Conservation (phyloP, 257 asterid species). For the Rauvolfia tetraphylla region DNA sequence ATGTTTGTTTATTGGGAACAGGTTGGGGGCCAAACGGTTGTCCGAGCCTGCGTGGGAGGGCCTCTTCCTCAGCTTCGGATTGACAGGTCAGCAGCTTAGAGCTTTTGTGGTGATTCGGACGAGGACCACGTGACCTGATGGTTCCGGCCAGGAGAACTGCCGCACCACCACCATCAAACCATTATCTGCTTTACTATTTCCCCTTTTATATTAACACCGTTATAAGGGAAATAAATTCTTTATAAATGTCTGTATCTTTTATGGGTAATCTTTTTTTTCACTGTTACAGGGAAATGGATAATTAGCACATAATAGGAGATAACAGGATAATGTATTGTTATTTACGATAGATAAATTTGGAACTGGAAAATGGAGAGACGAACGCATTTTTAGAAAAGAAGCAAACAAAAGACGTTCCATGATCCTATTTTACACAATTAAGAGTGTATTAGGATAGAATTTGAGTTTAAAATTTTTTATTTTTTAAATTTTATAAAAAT, state of each 20-base stretch:
- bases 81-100: conserved; percentile 29
- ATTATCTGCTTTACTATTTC: background rate
- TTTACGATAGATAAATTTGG: no score
- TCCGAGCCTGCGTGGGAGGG: conserved; percentile 61
- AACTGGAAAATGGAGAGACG: no score
- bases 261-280: no score
- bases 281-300: no score
- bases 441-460: no score
- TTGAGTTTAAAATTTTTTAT: no score
- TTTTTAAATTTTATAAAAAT: no score
- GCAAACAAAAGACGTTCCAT: no score
- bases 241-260: background rate
- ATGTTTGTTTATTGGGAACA: conserved; percentile 28
- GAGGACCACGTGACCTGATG: conserved; percentile 53
- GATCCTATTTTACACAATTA: no score
- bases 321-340: no score
- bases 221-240: background rate
- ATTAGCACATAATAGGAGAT: no score
- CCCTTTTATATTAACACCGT: background rate
- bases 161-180: background rate
- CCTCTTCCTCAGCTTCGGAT: conserved; percentile 32
- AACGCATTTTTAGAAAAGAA: no score
- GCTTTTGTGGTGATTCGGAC: conserved; percentile 24
- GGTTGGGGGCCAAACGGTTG: conserved; percentile 53
- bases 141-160: conserved; percentile 14